These are phyloP conservation scores for Albatrellus ellisii DNA, from an alignment of 768 basidiomycete species.

Conservation along the genomic window DNA sequence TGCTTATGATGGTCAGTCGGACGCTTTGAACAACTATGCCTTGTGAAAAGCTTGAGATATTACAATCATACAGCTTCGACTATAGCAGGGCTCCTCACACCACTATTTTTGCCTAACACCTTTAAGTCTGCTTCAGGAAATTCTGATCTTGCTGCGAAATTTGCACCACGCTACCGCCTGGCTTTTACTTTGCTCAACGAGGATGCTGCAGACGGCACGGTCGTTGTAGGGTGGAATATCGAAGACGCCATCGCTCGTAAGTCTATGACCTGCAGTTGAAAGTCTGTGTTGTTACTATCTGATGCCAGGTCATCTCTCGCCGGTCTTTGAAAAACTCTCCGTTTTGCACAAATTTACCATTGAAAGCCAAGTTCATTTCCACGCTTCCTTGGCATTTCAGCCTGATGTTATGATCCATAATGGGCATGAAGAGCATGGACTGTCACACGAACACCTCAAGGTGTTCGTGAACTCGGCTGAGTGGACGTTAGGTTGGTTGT, in stretches of 20 bases:
- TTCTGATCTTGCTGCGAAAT: conserved; percentile 49
- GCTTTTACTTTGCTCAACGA: conserved; percentile 93
- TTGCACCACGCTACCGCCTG: conserved; percentile 70
- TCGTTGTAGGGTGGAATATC: conserved; percentile 63
- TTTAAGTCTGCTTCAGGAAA: conserved; percentile 28
- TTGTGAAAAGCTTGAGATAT: background rate
- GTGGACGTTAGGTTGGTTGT: conserved; percentile 74
- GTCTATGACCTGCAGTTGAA: conserved; percentile 18
- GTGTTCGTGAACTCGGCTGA: conserved; percentile 94
- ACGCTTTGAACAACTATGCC: background rate
- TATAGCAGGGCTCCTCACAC: conserved; percentile 21
- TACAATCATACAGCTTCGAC: conserved; percentile 1
- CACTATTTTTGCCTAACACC: conserved; percentile 30
- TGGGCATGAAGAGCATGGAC: conserved; percentile 31
- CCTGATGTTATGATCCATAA: conserved; percentile 28
- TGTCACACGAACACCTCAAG: conserved; percentile 75
- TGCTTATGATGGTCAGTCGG: conserved; percentile 6
- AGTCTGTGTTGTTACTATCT: conserved; percentile 7
- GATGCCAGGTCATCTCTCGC: conserved; percentile 68
- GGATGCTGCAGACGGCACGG: conserved; percentile 55
- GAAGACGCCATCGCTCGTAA: conserved; percentile 46
- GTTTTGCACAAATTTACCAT: conserved; percentile 82
- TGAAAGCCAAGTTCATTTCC: conserved; percentile 89
- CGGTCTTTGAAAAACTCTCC: conserved; percentile 45
- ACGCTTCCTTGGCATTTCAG: conserved; percentile 79